Conservation (phyloP, 805 yeast genomes). For the Yarrowia sp. region DNA sequence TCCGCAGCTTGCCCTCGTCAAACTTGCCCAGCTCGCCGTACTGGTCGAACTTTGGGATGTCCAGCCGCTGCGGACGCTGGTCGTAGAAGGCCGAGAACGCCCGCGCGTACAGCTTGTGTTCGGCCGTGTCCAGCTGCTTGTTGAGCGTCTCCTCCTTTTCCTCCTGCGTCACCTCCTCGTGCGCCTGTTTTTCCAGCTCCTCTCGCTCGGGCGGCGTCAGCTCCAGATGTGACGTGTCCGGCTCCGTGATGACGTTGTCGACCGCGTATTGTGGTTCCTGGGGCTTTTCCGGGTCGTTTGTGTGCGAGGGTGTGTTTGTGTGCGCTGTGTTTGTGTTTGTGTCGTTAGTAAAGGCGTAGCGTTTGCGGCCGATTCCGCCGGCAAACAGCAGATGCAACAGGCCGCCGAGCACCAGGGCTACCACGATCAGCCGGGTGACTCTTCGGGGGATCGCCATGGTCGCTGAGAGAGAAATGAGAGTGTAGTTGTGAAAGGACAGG, state of each 20-base stretch:
- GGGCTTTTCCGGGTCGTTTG: too few species aligned
- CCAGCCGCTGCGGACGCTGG: constrained; percentile 28
- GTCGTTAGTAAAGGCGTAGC: constrained; percentile 3
- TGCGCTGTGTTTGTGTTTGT: too few species aligned
- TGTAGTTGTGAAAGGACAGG: neutral
- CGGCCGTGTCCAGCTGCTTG: constrained; percentile 16
- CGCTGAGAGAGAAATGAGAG: neutral
- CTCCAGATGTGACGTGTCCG: constrained; percentile 12
- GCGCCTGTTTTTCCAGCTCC: constrained; percentile 15
- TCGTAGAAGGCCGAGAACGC: constrained; percentile 31
- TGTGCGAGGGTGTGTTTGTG: too few species aligned
- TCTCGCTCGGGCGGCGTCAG: constrained; percentile 13
- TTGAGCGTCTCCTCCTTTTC: constrained; percentile 1
- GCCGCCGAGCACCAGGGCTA: constrained; percentile 31
- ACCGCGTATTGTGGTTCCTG: constrained; percentile 1
- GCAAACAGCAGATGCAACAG: constrained; percentile 16
- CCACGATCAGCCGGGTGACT: constrained; percentile 28
- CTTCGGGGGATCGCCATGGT: constrained; percentile 34
- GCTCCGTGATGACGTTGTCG: neutral
- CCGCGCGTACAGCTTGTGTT: constrained; percentile 27
- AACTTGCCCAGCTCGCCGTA: constrained; percentile 19
- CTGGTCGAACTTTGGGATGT: constrained; percentile 17
- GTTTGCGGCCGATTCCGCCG: neutral
- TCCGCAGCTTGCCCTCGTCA: constrained; percentile 45
- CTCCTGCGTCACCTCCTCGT: constrained; percentile 6